phyloP scores from a whole-genome alignment of 768 basidiomycete species.

The Trametes cingulata region DNA sequence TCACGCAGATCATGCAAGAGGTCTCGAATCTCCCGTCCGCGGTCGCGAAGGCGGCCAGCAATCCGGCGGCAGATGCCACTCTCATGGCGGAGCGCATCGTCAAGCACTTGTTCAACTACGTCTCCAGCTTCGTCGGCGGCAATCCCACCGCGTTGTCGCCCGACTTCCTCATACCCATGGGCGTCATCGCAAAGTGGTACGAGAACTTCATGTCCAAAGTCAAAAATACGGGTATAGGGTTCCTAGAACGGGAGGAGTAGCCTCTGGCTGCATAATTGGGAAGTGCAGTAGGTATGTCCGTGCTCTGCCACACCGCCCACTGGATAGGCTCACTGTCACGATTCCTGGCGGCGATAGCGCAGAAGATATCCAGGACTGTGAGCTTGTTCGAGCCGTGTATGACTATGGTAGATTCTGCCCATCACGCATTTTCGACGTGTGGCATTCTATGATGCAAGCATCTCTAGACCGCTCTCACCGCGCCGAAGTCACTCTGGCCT shows the following conservation, averaged over 20 bases:
- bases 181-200: slow-evolving; percentile 26
- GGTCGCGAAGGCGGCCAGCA: slow-evolving; percentile 19
- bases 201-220: slow-evolving; percentile 24
- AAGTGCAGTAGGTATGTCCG: no score
- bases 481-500: no score
- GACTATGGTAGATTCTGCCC: no score
- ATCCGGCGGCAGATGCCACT: slow-evolving; percentile 44
- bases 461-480: no score
- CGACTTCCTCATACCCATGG: slow-evolving; percentile 21
- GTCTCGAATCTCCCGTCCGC: slow-evolving; percentile 46
- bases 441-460: no score
- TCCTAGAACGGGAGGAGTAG: slow-evolving; percentile 21
- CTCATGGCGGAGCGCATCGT: slow-evolving; percentile 67
- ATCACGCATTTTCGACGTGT: no score
- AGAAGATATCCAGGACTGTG: no score
- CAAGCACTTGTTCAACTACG: slow-evolving; percentile 46
- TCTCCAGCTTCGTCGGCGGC: slow-evolving; percentile 24
- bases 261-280: no score
- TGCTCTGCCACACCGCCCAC: no score
- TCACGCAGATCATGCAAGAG: slow-evolving; percentile 60
- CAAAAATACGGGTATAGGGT: slow-evolving; percentile 21
- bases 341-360: no score
- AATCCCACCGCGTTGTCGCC: slow-evolving; percentile 14
- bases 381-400: no score
- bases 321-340: no score